Base-by-base conservation (phyloP, 2,329 filamentous ascomycete genomes). In the Aureobasidium sp. region DNA sequence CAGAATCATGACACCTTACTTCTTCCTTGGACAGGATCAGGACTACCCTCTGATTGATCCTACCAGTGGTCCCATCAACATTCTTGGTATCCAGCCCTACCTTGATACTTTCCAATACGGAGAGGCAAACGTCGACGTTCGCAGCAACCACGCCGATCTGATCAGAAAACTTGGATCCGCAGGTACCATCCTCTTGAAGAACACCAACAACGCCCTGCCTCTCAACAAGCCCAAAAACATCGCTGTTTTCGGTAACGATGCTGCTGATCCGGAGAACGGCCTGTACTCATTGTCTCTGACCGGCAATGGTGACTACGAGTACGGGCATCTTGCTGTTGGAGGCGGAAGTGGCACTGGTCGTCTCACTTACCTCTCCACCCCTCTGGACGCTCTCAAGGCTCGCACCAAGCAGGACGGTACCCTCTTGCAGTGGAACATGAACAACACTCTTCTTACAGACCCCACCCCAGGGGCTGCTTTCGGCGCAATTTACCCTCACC, bases 111-210 rank as follows among this genome's bases (percentile, higher is more conserved):
- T 84, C 25, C 50, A 54, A 7, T 38, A 43, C 5, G 53, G 53
- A 10, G 31, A 43, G n/a, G 38, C 57, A 15, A 54, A 46, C 15
- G 33, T 57, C 21, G 35, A 60, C 49, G 38, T 62, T 11, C 51
- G 82, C 62, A 76, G 67, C 1, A 71, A 81, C 57, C 81, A 84
- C 64, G 78, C 78, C n/a, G 71, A 74, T 54, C 70, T 81, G 17
- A 79, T 78, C 0, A 71, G 78, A 53, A 74, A 77, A 15, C 74
- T 84, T 27, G 79, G 81, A 31, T 74, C 79, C 23, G 81, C 84
- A 63, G 80, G 77, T 2, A 79, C 84, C 49, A 82, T 82, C 0
- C 67, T 85, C 25, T 69, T 85, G 27, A 93, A 92, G 73, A 84
- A 88, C 61, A 79, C 79, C 17, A 79, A 82, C 53, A 76, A 83